Evolutionary conservation across 768 basidiomycete genomes (phyloP), one percentile per base, ranked within the genome.

Genomic region (Gloeopeniophorella convolvens): DNA sequence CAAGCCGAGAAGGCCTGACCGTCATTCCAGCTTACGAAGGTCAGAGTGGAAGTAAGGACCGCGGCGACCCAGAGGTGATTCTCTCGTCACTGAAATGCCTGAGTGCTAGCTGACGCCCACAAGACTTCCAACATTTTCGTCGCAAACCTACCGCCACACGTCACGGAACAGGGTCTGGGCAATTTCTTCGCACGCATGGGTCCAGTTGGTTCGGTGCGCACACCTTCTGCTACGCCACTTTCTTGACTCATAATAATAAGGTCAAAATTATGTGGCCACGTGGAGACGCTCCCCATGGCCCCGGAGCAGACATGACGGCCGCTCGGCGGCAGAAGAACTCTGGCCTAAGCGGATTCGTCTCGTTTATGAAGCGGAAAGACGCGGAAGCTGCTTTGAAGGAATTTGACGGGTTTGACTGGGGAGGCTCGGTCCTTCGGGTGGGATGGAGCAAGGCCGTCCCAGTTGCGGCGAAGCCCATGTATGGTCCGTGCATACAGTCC

Each of bases 261-360:
- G 89, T 93, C 36, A 92, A 95, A 73, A 83, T 98, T 57, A 97
- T 98, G 94, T 98, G 93, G 93, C 95, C 94, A n/a, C 82, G 95
- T 33, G 78, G 82, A 10, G 91, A 94, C 62, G 75, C 69, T 15
- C 73, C 76, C 2, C 56, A 67, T 5, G 83, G 85, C 26, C 82
- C 85, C 41, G 89, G 84, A 2, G 77, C 80, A 20, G 84, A 89
- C 37, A 86, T 90, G 77, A 85, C 84, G 20, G 67, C 77, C 7
- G 76, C 82, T 13, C 76, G 92, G 35, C 75, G 83, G 41, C 74
- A 70, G 42, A 87, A 88, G 66, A 83, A 76, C 60, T 62, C 82
- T 11, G 89, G 90, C 13, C 73, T 98, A 18, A 92, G 90, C 61
- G 96, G 96, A 1, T 99, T 99, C 62, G 96, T 99, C 16, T 89